phyloP scores from a whole-genome alignment of 257 asterid species.

The Solanum sejunctum region DNA sequence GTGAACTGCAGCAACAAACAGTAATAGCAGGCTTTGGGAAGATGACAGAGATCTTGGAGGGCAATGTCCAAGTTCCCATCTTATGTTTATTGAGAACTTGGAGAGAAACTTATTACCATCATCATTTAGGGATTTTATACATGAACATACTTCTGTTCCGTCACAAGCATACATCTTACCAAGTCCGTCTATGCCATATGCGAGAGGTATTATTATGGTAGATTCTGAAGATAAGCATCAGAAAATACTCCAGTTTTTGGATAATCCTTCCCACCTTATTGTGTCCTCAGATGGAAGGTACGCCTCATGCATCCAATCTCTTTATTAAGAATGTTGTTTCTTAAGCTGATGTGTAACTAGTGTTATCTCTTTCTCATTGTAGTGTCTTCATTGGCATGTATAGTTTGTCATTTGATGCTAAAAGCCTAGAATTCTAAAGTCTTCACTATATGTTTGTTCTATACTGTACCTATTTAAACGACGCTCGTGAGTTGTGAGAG shows the following conservation, averaged over 20 bases:
- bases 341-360: not conserved
- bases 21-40: not conserved
- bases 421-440: not conserved
- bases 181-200: slow-evolving; percentile 19
- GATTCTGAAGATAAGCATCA: slow-evolving; percentile 19
- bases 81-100: slow-evolving; percentile 29
- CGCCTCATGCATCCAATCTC: not conserved
- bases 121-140: slow-evolving; percentile 23
- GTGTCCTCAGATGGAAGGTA: slow-evolving; percentile 60
- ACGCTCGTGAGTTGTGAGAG: not conserved
- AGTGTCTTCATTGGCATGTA: not conserved
- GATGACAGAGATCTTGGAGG: slow-evolving; percentile 41
- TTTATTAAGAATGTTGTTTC: not conserved
- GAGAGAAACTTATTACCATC: slow-evolving; percentile 34
- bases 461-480: not conserved
- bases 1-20: not conserved
- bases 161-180: slow-evolving; percentile 37
- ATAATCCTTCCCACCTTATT: slow-evolving; percentile 28
- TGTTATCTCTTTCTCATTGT: not conserved
- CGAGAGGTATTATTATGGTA: slow-evolving; percentile 37
- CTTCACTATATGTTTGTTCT: not conserved
- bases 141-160: slow-evolving; percentile 20
- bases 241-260: slow-evolving; percentile 27
- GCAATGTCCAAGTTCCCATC: slow-evolving; percentile 1
- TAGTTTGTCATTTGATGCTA: not conserved